Base-by-base conservation (phyloP, 768 basidiomycete genomes). In the Leccinum boreale region DNA sequence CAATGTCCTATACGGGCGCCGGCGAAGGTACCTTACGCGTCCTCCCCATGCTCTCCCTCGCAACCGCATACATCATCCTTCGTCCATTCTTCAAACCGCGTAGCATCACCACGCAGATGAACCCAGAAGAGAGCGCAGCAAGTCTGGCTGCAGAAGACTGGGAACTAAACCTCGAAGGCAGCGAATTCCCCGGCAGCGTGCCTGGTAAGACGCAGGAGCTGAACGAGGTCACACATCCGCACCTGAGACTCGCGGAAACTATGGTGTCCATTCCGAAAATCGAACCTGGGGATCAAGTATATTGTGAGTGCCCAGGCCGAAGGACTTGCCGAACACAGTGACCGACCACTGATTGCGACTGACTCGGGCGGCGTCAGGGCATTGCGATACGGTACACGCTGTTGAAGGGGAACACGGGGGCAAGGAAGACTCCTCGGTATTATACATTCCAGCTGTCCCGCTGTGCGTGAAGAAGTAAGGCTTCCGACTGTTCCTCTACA, bases 1-100 rank as follows among this genome's bases (percentile, higher is more conserved):
- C 77, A 10, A 70, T 83, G 60, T 83, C 81, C 6, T 71, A 65
- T 45, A 84, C 85, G 4, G 83, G 81, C 0, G 80, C 82, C 0
- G 73, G 73, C 15, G 84, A 88, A 65, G 87, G 87, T 12, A 88
- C 86, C 0, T 75, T 89, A 1, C 76, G 78, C 2, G 81, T 88
- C n/a, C 78, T 84, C 44, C 86, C 86, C 0, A 77, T 81, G 68
- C 70, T 88, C 48, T 70, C 71, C 0, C 76, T 85, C 19, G 72
- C 83, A 7, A 79, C 83, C 0, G 80, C 86, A 0, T 89, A 90
- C 60, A 71, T 81, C 56, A 74, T 88, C 19, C 76, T 89, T 0
- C 80, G 87, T 9, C 87, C 87, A 0, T 85, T 89, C 73, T 89
- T 90, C 78, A 76, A 74, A 51, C 78, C 76, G 5, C 61, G 64